A percentile compares a stretch with the other conserved stretches of the same genome.
Conservation (phyloP, 495 filamentous ascomycete species). For the Penicillium fimorum region DNA sequence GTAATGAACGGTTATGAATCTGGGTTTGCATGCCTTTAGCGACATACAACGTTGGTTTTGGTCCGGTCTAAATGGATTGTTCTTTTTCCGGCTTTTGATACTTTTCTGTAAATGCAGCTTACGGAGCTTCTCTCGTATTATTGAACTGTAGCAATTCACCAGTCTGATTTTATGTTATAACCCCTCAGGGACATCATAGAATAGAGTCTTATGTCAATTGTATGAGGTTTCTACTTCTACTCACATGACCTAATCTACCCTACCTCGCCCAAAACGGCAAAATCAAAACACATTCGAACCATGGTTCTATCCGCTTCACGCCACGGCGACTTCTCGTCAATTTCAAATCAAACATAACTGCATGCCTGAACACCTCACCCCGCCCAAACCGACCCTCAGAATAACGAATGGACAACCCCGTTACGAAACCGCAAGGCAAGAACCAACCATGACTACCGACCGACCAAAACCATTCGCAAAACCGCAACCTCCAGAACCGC, state of each 20-base stretch:
- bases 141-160: too few relatives aligned
- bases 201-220: too few relatives aligned
- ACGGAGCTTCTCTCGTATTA: too few relatives aligned
- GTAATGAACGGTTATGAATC: slow-evolving; percentile 36
- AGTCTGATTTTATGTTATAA: too few relatives aligned
- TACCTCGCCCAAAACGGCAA: slow-evolving; percentile 24
- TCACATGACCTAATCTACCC: slow-evolving; percentile 7
- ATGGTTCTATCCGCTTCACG: slow-evolving; percentile 13
- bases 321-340: slow-evolving; percentile 7
- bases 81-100: not conserved
- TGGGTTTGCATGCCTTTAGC: slow-evolving; percentile 10
- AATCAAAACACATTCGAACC: slow-evolving; percentile 20
- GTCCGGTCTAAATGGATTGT: not conserved
- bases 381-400: not conserved
- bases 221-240: not conserved
- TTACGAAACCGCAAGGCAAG: not conserved
- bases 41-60: slow-evolving; percentile 9
- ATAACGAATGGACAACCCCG: not conserved
- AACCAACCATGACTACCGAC: not conserved
- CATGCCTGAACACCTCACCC: not conserved
- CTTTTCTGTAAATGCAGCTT: not conserved
- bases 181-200: too few relatives aligned
- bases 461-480: not conserved
- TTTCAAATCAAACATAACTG: not conserved
- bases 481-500: slow-evolving; percentile 1